Conservation (phyloP, 257 asterid species). For the Solanum appendiculatum region DNA sequence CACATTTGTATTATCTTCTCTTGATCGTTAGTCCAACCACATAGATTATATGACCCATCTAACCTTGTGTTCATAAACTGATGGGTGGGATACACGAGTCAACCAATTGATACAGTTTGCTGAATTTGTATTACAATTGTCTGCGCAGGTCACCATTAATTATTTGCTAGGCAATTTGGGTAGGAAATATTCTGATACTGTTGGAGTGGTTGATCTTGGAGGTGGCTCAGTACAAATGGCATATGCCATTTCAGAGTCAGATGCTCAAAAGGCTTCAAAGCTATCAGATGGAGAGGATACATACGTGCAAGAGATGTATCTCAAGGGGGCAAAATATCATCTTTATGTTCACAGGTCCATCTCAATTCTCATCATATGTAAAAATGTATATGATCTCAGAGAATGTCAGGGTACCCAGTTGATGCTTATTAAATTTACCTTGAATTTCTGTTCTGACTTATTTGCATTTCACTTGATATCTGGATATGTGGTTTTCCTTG, state of each 20-base stretch:
- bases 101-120: neutral
- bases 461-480: neutral
- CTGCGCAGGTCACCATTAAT: slow-evolving; percentile 52
- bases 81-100: neutral
- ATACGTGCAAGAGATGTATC: slow-evolving; percentile 28
- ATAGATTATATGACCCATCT: neutral
- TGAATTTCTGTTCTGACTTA: neutral
- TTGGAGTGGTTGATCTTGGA: slow-evolving; percentile 70
- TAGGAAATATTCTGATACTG: slow-evolving; percentile 31
- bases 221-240: slow-evolving; percentile 54
- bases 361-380: neutral
- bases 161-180: slow-evolving; percentile 50
- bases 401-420: neutral
- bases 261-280: slow-evolving; percentile 35
- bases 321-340: slow-evolving; percentile 33
- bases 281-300: slow-evolving; percentile 20
- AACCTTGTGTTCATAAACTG: neutral
- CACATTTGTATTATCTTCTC: neutral
- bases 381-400: neutral
- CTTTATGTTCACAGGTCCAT: slow-evolving; percentile 39
- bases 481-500: neutral
- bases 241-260: slow-evolving; percentile 35
- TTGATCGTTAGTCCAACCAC: neutral
- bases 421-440: neutral
- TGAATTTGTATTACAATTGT: neutral